Evolutionary conservation across 257 asterid species (phyloP).

Genomic region (Ballota nigra): DNA sequence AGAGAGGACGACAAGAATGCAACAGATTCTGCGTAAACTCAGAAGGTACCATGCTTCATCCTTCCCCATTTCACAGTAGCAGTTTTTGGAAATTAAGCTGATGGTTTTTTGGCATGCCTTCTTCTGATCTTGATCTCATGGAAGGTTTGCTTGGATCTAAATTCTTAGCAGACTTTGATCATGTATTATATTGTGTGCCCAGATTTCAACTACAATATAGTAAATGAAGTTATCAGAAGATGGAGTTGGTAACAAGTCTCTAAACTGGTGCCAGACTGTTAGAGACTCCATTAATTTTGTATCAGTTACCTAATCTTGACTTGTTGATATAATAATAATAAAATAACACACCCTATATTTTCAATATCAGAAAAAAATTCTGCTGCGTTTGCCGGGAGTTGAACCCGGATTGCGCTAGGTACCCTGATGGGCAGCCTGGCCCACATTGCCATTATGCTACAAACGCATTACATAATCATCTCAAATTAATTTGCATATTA

Average conservation of each 20-base stretch:
- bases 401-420: background rate
- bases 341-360: background rate
- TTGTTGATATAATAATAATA: background rate
- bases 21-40: constrained; percentile 39
- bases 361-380: too few species aligned
- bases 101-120: background rate
- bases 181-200: constrained; percentile 12
- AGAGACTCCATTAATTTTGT: constrained; percentile 1
- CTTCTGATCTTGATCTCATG: too few species aligned
- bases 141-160: constrained; percentile 21
- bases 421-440: background rate
- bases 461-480: background rate
- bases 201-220: background rate
- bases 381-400: background rate
- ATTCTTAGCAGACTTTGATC: constrained; percentile 12
- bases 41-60: constrained; percentile 21
- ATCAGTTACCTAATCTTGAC: constrained; percentile 9
- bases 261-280: constrained; percentile 7
- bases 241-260: constrained; percentile 13
- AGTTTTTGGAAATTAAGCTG: background rate
- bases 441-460: background rate
- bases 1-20: constrained; percentile 36
- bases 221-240: background rate
- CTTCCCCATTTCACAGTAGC: constrained; percentile 31
- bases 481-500: too few species aligned